Percentiles rank a stretch among this genome's conserved stretches.
phyloP scores from a whole-genome alignment of 164 flowering plant genomes.

The Aristolochia fimbriata region DNA sequence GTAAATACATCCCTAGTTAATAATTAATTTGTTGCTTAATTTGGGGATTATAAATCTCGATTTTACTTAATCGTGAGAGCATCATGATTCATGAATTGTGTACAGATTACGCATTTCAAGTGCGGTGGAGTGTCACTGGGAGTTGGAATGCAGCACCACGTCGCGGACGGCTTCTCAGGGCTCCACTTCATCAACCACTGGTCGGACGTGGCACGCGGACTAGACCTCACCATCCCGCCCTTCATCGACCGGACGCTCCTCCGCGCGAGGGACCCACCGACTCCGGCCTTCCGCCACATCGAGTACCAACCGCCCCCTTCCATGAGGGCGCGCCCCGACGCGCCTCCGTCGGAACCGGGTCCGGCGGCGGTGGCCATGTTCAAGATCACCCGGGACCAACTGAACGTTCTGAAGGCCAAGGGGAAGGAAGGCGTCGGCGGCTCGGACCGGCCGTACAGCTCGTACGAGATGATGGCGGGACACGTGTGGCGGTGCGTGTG shows the following conservation, averaged over 20 bases:
- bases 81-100: not conserved
- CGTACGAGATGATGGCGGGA: constrained; percentile 15
- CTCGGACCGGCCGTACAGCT: constrained; percentile 29
- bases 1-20: too few species aligned
- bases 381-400: constrained; percentile 35
- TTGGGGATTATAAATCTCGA: too few species aligned
- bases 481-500: constrained; percentile 33
- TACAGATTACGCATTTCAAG: constrained; percentile 31
- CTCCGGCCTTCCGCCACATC: constrained; percentile 40
- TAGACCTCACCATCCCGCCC: constrained; percentile 41
- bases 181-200: constrained; percentile 61
- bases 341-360: too few species aligned
- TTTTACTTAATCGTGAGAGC: too few species aligned
- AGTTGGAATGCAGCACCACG: constrained; percentile 70
- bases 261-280: constrained; percentile 45
- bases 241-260: constrained; percentile 61
- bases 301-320: constrained; percentile 56
- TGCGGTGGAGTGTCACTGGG: constrained; percentile 27
- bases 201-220: constrained; percentile 61
- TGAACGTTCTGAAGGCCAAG: constrained; percentile 33
- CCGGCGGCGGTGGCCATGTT: constrained; percentile 28
- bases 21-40: too few species aligned
- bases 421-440: constrained; percentile 27
- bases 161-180: constrained; percentile 53
- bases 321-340: too few species aligned